Percentiles rank a stretch among this genome's conserved stretches.
These are phyloP conservation scores for Beta vulgaris DNA, from an alignment of 148 eudicot species.

Conservation along the genomic window DNA sequence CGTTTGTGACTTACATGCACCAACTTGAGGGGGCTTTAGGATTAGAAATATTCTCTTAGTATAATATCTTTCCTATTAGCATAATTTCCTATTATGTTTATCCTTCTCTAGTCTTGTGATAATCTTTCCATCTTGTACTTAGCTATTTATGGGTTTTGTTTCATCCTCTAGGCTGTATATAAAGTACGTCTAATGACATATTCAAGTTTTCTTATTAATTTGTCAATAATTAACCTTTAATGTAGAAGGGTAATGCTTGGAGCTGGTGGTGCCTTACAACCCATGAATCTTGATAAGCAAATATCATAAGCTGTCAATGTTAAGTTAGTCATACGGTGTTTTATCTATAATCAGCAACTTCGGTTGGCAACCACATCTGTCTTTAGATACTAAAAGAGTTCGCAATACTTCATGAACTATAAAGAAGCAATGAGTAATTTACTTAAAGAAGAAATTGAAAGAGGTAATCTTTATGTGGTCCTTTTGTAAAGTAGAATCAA, in stretches of 20 bases:
- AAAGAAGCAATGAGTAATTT: conserved; percentile 21
- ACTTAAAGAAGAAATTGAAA: conserved; percentile 22
- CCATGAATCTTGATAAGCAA: conserved; percentile 7
- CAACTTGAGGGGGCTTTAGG: too few species aligned
- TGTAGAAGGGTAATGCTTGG: not conserved
- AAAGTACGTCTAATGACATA: too few species aligned
- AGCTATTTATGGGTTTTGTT: too few species aligned
- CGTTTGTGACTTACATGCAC: too few species aligned
- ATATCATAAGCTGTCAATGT: conserved; percentile 12
- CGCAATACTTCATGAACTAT: not conserved
- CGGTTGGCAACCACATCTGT: conserved; percentile 26
- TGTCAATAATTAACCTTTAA: not conserved
- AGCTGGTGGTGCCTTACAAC: conserved; percentile 18
- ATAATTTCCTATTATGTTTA: too few species aligned
- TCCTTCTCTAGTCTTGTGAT: too few species aligned
- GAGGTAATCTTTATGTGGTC: conserved; percentile 25
- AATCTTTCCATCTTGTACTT: too few species aligned
- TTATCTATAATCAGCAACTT: conserved; percentile 20
- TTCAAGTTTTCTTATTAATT: too few species aligned
- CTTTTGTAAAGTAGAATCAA: conserved; percentile 9
- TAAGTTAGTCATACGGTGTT: conserved; percentile 15
- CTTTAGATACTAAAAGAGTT: not conserved
- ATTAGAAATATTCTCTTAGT: too few species aligned
- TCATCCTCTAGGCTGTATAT: too few species aligned
- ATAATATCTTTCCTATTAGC: too few species aligned